Base-by-base conservation (phyloP, 176 grass and related monocot genomes). In the Chrysopogon serrulatus region DNA sequence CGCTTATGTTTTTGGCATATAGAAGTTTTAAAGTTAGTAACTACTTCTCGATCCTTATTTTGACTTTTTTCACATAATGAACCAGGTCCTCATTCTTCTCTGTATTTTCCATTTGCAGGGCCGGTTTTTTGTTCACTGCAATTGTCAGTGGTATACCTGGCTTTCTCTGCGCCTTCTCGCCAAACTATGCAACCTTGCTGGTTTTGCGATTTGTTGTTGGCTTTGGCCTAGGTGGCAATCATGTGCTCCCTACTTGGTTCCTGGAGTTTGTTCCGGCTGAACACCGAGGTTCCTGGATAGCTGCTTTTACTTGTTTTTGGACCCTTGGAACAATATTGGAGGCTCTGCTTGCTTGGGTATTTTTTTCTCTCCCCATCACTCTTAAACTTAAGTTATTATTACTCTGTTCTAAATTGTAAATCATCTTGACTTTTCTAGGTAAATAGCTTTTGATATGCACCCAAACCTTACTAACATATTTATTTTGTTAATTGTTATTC, bases 181-280 rank as follows among this genome's bases (percentile, higher is more conserved):
- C 94, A 6, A 93, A 96, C 57, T 93, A 91, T 40, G 36, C 70
- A 49, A 83, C 65, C 65, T 82, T 96, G 45, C 43, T 96, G 5
- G 32, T 44, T 13, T 64, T 90, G 31, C 88, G 94, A 43, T 93
- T 89, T 77, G 8, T 89, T n/a, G 90, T 91, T 35, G 94, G 90
- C n/a, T 40, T 93, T 40, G 90, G 94, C 48, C 57, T 96, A 67
- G 93, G 88, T 8, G 88, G 71, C 57, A 79, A 68, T 0, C 88
- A 86, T 65, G 94, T 96, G 24, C 90, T 96, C 28, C 35, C 77
- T 21, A 89, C 90, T 85, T 96, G 94, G 90, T 96, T 96, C 82
- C 65, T 96, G 23, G 90, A 96, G 73, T 96, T 93, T 36, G 84
- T 96, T 68, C 90, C 94, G 71, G 72, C 81, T 87, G 79, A 86